Evolutionary conservation across 2,329 filamentous ascomycete genomes (phyloP).

Genomic region (Thyridium curvatum): DNA sequence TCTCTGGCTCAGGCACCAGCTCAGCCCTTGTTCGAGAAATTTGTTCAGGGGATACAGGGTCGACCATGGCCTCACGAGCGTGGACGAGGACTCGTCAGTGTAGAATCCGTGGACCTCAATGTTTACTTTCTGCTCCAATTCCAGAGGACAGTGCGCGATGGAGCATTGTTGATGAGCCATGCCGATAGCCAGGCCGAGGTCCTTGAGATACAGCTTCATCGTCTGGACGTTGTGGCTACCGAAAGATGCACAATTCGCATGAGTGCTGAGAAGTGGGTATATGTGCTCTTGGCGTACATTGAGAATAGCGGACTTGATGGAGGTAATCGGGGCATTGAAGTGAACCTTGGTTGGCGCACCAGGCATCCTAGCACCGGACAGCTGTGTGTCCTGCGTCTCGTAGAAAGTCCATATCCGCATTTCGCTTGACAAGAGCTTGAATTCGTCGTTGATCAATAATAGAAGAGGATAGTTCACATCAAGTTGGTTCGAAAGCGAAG

Average conservation of each 20-base stretch:
- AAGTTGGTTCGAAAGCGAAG: conserved; percentile 42
- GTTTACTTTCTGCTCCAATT: conserved; percentile 45
- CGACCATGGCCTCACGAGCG: conserved; percentile 41
- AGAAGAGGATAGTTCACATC: conserved; percentile 42
- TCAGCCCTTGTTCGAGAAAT: conserved; percentile 49
- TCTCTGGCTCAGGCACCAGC: conserved; percentile 46
- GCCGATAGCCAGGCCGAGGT: conserved; percentile 25
- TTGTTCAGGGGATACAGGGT: conserved; percentile 43
- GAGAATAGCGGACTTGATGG: conserved; percentile 47
- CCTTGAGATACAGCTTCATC: conserved; percentile 30
- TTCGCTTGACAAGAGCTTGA: conserved; percentile 49
- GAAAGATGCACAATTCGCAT: conserved; percentile 49
- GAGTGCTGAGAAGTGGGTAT: conserved; percentile 46
- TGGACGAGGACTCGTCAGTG: conserved; percentile 36
- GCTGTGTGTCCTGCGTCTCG: conserved; percentile 53
- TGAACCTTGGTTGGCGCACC: conserved; percentile 36
- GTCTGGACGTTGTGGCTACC: conserved; percentile 42
- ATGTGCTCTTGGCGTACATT: conserved; percentile 45
- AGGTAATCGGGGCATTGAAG: conserved; percentile 53
- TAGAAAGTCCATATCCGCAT: conserved; percentile 57
- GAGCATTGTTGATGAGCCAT: conserved; percentile 27
- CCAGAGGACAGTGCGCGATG: conserved; percentile 34
- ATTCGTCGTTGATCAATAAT: conserved; percentile 44
- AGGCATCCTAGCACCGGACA: conserved; percentile 34
- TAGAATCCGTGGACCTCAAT: conserved; percentile 56